A percentile compares a stretch with the other conserved stretches of the same genome.
These are phyloP conservation scores for Paramecium octaurelia DNA, from an alignment of 73 alveolate genomes.

Conservation along the genomic window DNA sequence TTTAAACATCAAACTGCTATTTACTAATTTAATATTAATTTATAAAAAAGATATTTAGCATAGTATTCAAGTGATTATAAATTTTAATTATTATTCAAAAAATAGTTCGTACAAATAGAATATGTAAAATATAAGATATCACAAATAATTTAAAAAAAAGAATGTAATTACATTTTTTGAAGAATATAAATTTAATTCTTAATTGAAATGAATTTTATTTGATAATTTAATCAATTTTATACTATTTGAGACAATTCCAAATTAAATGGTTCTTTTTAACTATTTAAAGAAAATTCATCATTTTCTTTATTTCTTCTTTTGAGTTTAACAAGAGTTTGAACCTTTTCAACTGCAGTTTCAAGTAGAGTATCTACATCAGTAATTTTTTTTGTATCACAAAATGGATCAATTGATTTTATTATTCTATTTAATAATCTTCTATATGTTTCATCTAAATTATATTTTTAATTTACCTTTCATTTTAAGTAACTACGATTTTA, in stretches of 20 bases:
- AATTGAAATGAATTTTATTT: neutral
- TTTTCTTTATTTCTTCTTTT: neutral
- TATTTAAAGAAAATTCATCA: constrained; percentile 6
- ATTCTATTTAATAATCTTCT: constrained; percentile 21
- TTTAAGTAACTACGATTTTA: neutral
- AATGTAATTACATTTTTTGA: neutral
- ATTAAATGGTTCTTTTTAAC: neutral
- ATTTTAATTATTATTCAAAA: too few relatives aligned
- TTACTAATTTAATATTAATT: too few relatives aligned
- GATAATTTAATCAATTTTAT: neutral
- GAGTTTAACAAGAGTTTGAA: neutral
- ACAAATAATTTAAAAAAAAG: too few relatives aligned
- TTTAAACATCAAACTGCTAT: too few relatives aligned
- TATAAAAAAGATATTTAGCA: too few relatives aligned
- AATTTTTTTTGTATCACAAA: neutral
- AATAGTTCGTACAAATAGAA: too few relatives aligned
- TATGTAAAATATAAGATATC: too few relatives aligned
- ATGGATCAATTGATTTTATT: neutral
- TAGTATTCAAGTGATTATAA: too few relatives aligned
- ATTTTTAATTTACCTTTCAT: neutral
- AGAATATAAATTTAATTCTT: neutral
- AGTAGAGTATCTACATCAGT: neutral
- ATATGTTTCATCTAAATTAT: constrained; percentile 18
- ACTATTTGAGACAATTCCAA: neutral
- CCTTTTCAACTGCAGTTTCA: neutral